phyloP scores from a whole-genome alignment of 257 asterid species.

The Linaria vulgaris region DNA sequence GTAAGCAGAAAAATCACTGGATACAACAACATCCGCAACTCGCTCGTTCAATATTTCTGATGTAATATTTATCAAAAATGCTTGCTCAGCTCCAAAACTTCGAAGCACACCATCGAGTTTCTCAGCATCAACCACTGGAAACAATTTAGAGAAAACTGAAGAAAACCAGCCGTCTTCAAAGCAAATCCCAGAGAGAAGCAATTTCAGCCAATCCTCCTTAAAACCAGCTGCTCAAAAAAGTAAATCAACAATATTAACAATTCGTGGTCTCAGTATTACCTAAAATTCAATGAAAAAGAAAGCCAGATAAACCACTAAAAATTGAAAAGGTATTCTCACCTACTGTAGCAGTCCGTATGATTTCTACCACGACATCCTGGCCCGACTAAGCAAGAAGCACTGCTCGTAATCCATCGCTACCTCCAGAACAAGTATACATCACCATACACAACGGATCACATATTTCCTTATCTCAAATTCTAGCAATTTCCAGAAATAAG shows the following conservation, averaged over 20 bases:
- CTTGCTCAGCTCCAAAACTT: constrained; percentile 48
- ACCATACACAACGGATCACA: constrained; percentile 83
- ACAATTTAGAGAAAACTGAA: constrained; percentile 48
- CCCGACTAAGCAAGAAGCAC: constrained; percentile 57
- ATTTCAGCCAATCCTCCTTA: constrained; percentile 60
- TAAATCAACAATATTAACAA: constrained; percentile 1
- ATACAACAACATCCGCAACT: constrained; percentile 38
- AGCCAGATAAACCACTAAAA: not conserved
- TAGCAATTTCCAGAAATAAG: constrained; percentile 54
- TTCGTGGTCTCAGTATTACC: not conserved
- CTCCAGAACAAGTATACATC: constrained; percentile 57
- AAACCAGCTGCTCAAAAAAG: constrained; percentile 57
- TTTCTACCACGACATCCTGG: constrained; percentile 41
- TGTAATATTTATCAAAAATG: constrained; percentile 52
- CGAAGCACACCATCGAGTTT: not conserved
- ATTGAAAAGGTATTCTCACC: constrained; percentile 37
- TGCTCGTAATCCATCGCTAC: constrained; percentile 28
- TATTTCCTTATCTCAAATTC: constrained; percentile 50
- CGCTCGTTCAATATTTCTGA: constrained; percentile 56
- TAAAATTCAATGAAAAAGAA: not conserved
- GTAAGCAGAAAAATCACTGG: constrained; percentile 38
- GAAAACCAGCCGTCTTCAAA: constrained; percentile 42
- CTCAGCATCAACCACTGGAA: constrained; percentile 22
- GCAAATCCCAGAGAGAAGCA: constrained; percentile 61
- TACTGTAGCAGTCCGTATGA: constrained; percentile 48